These are phyloP conservation scores for Diaporthe citrichinensis DNA, from an alignment of 2,329 filamentous ascomycete species.

Conservation along the genomic window DNA sequence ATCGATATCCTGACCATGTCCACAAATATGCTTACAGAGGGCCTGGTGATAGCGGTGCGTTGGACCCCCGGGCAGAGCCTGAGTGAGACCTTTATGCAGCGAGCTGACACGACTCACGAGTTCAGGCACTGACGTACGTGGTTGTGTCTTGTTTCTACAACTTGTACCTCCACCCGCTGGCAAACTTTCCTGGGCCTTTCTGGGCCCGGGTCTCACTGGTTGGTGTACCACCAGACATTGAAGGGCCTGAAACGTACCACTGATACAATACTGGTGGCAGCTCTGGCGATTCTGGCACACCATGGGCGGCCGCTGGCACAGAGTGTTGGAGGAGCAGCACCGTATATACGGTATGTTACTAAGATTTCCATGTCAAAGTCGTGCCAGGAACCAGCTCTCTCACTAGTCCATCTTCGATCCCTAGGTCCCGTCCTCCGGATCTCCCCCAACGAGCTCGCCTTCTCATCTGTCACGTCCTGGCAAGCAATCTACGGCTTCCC, in stretches of 20 bases:
- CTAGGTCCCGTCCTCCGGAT: conserved; percentile 6
- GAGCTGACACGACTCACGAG: neutral
- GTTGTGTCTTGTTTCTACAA: conserved; percentile 1
- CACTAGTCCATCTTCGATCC: neutral
- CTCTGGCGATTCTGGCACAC: conserved; percentile 12
- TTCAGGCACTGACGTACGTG: neutral
- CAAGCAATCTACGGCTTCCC: conserved; percentile 41
- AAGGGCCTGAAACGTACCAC: neutral
- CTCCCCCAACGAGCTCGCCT: conserved; percentile 23
- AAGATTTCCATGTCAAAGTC: no score
- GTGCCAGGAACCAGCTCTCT: neutral
- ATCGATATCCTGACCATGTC: neutral
- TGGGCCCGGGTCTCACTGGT: neutral
- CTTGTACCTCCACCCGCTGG: conserved; percentile 2
- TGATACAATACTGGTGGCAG: neutral
- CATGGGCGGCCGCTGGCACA: neutral
- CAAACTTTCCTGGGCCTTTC: neutral
- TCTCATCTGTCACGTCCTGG: conserved; percentile 16
- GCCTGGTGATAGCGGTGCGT: neutral
- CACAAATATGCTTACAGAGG: neutral
- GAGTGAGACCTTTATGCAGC: neutral
- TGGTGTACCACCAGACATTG: neutral
- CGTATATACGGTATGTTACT: neutral
- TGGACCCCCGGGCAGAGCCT: neutral
- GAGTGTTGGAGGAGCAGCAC: neutral